These are phyloP conservation scores for Coemansia javaensis DNA, from an alignment of 192 early-diverging fungal genomes.

Conservation along the genomic window DNA sequence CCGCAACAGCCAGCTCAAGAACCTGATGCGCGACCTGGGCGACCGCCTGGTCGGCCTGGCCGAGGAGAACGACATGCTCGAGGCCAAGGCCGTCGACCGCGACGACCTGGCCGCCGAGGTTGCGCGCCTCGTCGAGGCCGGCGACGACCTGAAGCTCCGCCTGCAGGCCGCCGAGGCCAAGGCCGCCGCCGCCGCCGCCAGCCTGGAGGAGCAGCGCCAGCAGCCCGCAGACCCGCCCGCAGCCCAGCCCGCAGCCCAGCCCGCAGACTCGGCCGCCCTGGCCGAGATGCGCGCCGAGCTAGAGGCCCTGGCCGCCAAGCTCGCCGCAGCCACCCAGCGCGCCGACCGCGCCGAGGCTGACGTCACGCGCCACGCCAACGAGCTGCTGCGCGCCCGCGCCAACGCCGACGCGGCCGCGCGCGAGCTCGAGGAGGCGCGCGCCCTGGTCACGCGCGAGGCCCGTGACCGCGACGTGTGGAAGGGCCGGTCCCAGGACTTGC, in stretches of 20 bases:
- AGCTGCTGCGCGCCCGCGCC: slow-evolving; percentile 40
- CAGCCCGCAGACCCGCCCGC: too few relatives aligned
- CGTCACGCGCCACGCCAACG: slow-evolving; percentile 23
- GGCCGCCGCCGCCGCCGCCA: not conserved
- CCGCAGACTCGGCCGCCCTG: not conserved
- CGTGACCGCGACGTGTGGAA: slow-evolving; percentile 48
- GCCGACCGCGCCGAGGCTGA: slow-evolving; percentile 21
- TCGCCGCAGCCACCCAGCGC: slow-evolving; percentile 23
- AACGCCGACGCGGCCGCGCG: slow-evolving; percentile 16
- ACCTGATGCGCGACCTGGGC: slow-evolving; percentile 35
- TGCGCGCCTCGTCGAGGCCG: not conserved
- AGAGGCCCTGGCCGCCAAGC: slow-evolving; percentile 20
- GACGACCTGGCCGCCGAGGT: slow-evolving; percentile 16
- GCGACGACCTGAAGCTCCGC: slow-evolving; percentile 9
- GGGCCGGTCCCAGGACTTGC: slow-evolving; percentile 37
- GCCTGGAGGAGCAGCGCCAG: not conserved
- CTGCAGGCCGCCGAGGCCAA: slow-evolving; percentile 10
- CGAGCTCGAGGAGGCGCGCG: slow-evolving; percentile 34
- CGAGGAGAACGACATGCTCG: slow-evolving; percentile 42
- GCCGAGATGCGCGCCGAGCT: slow-evolving; percentile 17
- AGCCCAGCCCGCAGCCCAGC: too few relatives aligned
- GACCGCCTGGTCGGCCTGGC: slow-evolving; percentile 38
- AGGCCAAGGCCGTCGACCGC: slow-evolving; percentile 25
- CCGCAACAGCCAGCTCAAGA: slow-evolving; percentile 40
- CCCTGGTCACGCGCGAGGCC: slow-evolving; percentile 27